A percentile compares a stretch with the other conserved stretches of the same genome.
Evolutionary conservation across 108 stramenopile species (phyloP).

Genomic region (Chaetoceros tenuissimus): DNA sequence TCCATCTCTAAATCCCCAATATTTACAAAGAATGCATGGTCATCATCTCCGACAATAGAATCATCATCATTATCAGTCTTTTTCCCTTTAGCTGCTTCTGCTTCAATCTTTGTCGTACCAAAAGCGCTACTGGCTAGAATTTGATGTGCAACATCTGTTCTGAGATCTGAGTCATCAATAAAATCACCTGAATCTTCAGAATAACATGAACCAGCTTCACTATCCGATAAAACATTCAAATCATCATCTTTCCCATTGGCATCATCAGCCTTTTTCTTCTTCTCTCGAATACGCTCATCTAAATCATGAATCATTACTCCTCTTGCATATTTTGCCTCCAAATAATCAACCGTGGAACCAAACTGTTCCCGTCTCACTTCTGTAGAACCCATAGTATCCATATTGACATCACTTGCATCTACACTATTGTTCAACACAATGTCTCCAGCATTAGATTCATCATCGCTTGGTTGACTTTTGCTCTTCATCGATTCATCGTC

Average conservation of each 20-base stretch:
- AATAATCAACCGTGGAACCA: constrained; percentile 65
- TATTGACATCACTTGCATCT: not conserved
- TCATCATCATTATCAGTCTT: constrained; percentile 9
- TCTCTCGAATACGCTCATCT: constrained; percentile 24
- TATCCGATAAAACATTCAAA: constrained; percentile 3
- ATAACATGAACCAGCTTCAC: constrained; percentile 1
- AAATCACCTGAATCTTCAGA: constrained; percentile 20
- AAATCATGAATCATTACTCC: constrained; percentile 63
- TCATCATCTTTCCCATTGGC: constrained; percentile 18
- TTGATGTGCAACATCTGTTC: constrained; percentile 70
- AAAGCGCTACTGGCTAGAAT: constrained; percentile 57
- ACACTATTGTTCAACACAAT: not conserved
- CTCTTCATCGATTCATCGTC: not conserved
- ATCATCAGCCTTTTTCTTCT: constrained; percentile 12
- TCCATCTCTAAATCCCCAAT: constrained; percentile 78
- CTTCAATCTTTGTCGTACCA: constrained; percentile 65
- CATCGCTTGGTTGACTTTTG: not conserved
- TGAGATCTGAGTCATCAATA: constrained; percentile 66
- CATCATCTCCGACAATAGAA: constrained; percentile 15
- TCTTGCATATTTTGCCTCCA: constrained; percentile 81
- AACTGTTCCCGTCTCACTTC: constrained; percentile 29
- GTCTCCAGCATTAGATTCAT: not conserved
- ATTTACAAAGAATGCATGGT: constrained; percentile 86
- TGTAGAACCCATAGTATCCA: not conserved
- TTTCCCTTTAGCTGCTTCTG: constrained; percentile 31